phyloP scores from a whole-genome alignment of 2,329 filamentous ascomycete species.

The Colletotrichum eremochloae region DNA sequence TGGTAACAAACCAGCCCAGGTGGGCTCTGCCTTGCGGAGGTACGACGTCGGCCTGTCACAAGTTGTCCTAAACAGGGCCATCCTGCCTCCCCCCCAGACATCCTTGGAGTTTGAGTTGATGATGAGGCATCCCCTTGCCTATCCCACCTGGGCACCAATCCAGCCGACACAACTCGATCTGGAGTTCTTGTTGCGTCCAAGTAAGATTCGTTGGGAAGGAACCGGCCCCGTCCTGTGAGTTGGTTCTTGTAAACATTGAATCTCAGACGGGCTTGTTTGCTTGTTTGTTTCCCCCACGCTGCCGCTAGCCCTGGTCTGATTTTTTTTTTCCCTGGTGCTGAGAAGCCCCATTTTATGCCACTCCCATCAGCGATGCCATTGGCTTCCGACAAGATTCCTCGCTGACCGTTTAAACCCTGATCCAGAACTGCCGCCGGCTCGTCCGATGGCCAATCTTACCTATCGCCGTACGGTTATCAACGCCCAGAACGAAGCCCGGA shows the following conservation, averaged over 20 bases:
- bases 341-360: background rate
- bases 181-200: background rate
- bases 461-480: background rate
- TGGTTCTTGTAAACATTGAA: background rate
- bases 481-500: background rate
- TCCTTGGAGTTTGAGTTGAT: slow-evolving; percentile 22
- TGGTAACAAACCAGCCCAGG: background rate
- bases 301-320: no score
- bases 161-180: background rate
- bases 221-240: background rate
- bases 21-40: background rate
- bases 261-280: background rate
- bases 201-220: background rate
- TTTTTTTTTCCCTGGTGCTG: background rate
- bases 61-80: slow-evolving; percentile 1
- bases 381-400: background rate
- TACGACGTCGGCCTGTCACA: background rate
- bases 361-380: background rate
- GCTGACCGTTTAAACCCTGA: background rate
- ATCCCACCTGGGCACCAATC: slow-evolving; percentile 7
- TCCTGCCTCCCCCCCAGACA: slow-evolving; percentile 3
- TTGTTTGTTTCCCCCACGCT: no score
- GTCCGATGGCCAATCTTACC: background rate
- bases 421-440: background rate
- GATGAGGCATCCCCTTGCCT: slow-evolving; percentile 13